Base-by-base conservation (phyloP, 1,284 basidiomycete genomes). In the Ganoderma lucidum region DNA sequence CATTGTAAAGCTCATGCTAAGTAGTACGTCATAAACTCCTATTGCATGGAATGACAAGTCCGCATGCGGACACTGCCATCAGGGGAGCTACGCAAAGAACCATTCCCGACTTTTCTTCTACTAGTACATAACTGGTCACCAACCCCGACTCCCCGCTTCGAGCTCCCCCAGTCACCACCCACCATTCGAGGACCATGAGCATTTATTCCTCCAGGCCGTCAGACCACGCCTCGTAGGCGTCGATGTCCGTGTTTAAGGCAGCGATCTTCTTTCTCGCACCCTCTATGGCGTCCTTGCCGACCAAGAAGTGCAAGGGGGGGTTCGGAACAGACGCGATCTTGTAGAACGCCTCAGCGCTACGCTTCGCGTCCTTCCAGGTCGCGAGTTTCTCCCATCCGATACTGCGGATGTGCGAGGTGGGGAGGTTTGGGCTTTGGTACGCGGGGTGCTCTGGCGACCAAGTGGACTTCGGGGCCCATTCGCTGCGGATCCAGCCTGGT, bases 311-410 rank as follows among this genome's bases (percentile, higher is more conserved):
- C 51, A 72, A 53, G 5, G 69, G 71, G 10, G 69, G 71, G 19
- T 72, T 28, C 1, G 62, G 45, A 14, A 68, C 35, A 1, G 35
- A 53, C 3, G 68, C 67, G 6, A 65, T 56, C 28, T 61, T 63
- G 66, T 72, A 72, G 64, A 70, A 68, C n/a, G 64, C 59, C 35
- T 72, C 68, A 8, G 39, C 71, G 23, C 59, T 66, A 58, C 56
- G 60, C 14, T 32, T 55, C 6, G 66, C 23, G 42, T 70, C 64
- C 51, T 66, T 60, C 39, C 65, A 64, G 0, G 44, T 28, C 28
- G 51, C 37, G 15, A 30, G 17, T 6, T 53, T 28, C 1, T 30
- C 62, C 39, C 53, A 63, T 17, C 37, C 15, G 23, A 19, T n/a
- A 1, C 19, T 39, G 37, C 68, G 65, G 42, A 65, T 58, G n/a